These are phyloP conservation scores for Diaporthe sp. DNA, from an alignment of 2,329 filamentous ascomycete genomes.

Conservation along the genomic window DNA sequence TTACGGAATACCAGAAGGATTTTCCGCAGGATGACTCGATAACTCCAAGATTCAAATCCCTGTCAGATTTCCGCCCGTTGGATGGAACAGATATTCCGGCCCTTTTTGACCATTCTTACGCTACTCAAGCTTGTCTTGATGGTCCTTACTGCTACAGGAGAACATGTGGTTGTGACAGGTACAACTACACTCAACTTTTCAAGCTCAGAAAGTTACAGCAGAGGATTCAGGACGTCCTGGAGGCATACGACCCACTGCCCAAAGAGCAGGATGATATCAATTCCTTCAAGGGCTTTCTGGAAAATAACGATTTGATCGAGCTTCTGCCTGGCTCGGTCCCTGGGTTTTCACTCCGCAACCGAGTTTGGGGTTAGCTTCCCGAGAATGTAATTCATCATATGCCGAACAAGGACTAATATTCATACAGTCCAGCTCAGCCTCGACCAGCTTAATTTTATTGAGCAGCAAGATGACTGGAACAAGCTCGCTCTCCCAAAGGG, in stretches of 20 bases:
- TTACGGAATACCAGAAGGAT: constrained; percentile 38
- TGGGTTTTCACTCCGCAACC: constrained; percentile 46
- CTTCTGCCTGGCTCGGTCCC: constrained; percentile 45
- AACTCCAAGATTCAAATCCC: background rate
- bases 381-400: too few species aligned
- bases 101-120: too few species aligned
- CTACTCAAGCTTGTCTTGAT: background rate
- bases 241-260: too few species aligned
- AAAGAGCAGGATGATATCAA: too few species aligned
- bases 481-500: constrained; percentile 48
- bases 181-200: background rate
- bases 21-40: background rate
- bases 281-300: too few species aligned
- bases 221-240: constrained; percentile 6
- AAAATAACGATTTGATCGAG: constrained; percentile 40
- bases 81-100: too few species aligned
- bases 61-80: background rate
- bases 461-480: constrained; percentile 44
- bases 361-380: constrained; percentile 52
- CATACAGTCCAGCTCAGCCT: constrained; percentile 42
- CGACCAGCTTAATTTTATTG: constrained; percentile 35
- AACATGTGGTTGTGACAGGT: background rate
- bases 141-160: background rate
- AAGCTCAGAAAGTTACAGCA: constrained; percentile 28
- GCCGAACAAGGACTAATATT: background rate